Percentiles rank a stretch among this genome's conserved stretches.
Evolutionary conservation across 306 rosid species (phyloP).

Genomic region (Herpetospermum pedunculosum): DNA sequence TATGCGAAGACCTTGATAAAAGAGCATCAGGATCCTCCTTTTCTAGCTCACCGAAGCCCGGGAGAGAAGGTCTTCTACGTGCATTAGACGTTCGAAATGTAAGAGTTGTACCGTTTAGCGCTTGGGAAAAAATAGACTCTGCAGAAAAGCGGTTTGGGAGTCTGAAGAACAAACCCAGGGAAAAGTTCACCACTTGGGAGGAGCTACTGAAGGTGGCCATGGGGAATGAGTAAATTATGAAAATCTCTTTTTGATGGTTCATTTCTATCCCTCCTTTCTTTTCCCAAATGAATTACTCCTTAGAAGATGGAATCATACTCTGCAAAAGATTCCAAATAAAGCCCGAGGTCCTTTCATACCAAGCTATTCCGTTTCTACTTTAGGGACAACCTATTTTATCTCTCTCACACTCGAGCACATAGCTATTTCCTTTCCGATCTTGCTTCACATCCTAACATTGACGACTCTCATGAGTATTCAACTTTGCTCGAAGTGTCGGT

Average conservation of each 20-base stretch:
- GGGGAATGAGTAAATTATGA: constrained; percentile 10
- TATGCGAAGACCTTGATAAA: constrained; percentile 59
- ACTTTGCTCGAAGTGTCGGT: neutral
- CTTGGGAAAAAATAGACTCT: constrained; percentile 76
- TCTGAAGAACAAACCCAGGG: constrained; percentile 54
- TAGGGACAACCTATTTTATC: neutral
- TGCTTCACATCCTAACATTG: neutral
- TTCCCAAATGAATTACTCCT: neutral
- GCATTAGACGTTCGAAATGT: constrained; percentile 41
- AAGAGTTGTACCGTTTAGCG: constrained; percentile 40
- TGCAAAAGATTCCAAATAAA: neutral
- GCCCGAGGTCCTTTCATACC: neutral
- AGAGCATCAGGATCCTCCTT: constrained; percentile 27
- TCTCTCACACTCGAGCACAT: neutral
- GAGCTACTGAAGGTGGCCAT: constrained; percentile 36
- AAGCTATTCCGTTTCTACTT: neutral
- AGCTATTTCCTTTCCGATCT: neutral
- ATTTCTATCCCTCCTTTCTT: neutral
- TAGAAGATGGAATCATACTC: neutral
- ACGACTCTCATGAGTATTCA: neutral
- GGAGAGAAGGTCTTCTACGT: constrained; percentile 61
- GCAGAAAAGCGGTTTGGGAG: constrained; percentile 59
- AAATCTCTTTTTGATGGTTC: neutral
- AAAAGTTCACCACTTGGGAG: constrained; percentile 54
- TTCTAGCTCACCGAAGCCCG: constrained; percentile 34